Conservation (phyloP, 2,329 filamentous ascomycete species). For the Colletotrichum scovillei region DNA sequence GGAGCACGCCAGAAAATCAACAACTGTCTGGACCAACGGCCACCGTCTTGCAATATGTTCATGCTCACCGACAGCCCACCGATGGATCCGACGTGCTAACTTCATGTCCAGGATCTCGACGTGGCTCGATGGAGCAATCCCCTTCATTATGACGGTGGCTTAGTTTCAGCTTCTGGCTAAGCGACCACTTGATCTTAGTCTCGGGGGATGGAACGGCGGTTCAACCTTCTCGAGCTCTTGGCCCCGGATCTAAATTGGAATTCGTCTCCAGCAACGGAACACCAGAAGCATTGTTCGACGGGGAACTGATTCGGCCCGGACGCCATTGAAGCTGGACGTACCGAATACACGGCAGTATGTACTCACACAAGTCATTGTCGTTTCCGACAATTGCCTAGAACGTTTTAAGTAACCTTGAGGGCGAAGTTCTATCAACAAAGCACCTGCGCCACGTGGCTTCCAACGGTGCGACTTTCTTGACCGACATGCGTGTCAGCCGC, state of each 20-base stretch:
- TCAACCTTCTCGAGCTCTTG: constrained; percentile 20
- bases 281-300: not conserved
- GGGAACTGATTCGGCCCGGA: not conserved
- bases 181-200: constrained; percentile 9
- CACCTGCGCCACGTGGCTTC: constrained; percentile 15
- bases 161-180: constrained; percentile 15
- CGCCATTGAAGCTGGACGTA: not conserved
- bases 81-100: not conserved
- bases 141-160: constrained; percentile 1
- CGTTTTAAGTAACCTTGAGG: not conserved
- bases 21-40: not conserved
- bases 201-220: constrained; percentile 7
- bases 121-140: not conserved
- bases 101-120: not conserved
- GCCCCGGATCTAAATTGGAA: not conserved
- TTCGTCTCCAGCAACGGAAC: not conserved
- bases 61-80: not conserved
- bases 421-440: constrained; percentile 3
- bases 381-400: too few relatives aligned
- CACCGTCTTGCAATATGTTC: not conserved
- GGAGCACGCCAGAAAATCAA: not conserved
- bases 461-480: not conserved
- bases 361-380: not conserved
- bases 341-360: constrained; percentile 1
- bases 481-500: not conserved